phyloP scores from a whole-genome alignment of 768 basidiomycete genomes.

The Psilocybe sp. region DNA sequence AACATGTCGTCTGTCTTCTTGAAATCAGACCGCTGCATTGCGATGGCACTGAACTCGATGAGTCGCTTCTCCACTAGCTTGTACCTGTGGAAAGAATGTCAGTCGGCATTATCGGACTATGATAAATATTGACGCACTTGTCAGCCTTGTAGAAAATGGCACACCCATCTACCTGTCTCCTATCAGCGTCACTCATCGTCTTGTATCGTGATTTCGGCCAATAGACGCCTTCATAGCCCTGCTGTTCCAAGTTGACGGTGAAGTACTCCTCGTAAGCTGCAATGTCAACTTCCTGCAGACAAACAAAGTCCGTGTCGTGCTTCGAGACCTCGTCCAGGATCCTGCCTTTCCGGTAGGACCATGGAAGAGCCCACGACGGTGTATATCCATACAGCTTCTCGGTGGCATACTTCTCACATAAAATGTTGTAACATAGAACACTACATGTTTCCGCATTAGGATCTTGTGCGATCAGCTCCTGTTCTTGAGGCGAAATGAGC shows the following conservation, averaged over 20 bases:
- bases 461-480: conserved; percentile 58
- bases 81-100: conserved; percentile 52
- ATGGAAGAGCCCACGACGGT: conserved; percentile 92
- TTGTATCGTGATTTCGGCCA: conserved; percentile 91
- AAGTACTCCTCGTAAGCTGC: conserved; percentile 93
- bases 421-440: conserved; percentile 89
- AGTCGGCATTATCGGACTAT: conserved; percentile 2
- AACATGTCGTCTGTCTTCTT: conserved; percentile 99
- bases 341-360: conserved; percentile 89
- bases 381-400: conserved; percentile 92
- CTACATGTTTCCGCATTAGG: conserved; percentile 73
- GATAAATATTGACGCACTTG: conserved; percentile 55
- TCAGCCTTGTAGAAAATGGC: conserved; percentile 91
- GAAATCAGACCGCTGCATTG: conserved; percentile 90
- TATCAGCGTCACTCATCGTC: conserved; percentile 87
- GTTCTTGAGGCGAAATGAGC: conserved; percentile 55
- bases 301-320: conserved; percentile 85
- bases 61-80: conserved; percentile 90
- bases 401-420: conserved; percentile 89
- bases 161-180: conserved; percentile 90
- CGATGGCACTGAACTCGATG: conserved; percentile 89
- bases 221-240: conserved; percentile 88
- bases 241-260: conserved; percentile 60
- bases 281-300: conserved; percentile 93
- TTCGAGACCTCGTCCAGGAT: conserved; percentile 83